These are phyloP conservation scores for Neonectria punicea DNA, from an alignment of 2,329 filamentous ascomycete genomes.

Conservation along the genomic window DNA sequence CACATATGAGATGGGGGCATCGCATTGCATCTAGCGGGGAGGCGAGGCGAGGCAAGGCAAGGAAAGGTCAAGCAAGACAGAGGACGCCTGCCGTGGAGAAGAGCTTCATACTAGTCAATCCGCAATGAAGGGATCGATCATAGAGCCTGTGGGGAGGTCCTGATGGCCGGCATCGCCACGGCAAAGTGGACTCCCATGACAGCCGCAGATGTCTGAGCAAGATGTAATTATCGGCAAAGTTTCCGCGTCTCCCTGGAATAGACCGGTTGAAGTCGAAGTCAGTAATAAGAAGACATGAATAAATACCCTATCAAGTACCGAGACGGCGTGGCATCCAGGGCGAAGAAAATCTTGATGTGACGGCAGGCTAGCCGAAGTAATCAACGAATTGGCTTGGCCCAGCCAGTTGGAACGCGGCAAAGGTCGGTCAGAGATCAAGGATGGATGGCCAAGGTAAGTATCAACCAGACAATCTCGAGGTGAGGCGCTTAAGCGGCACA, in stretches of 20 bases:
- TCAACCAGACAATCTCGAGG: background rate
- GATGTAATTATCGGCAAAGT: background rate
- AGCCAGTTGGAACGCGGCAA: conserved; percentile 10
- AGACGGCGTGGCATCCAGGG: conserved; percentile 11
- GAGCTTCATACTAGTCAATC: background rate
- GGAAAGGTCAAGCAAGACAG: conserved; percentile 2
- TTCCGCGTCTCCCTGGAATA: background rate
- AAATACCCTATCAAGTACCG: background rate
- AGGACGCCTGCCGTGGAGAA: background rate
- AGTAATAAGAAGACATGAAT: background rate
- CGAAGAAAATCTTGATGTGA: conserved; percentile 4
- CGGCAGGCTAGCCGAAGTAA: background rate
- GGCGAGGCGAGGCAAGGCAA: background rate
- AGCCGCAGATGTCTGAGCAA: background rate
- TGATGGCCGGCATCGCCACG: conserved; percentile 17
- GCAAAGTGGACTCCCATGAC: conserved; percentile 12
- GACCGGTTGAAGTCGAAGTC: conserved; percentile 1
- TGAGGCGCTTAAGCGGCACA: conserved; percentile 25
- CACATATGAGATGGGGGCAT: conserved; percentile 5
- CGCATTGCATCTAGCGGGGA: background rate
- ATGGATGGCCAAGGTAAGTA: background rate
- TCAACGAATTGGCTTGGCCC: background rate
- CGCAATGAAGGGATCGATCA: background rate
- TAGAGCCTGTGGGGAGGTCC: background rate
- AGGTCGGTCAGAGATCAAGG: conserved; percentile 16